phyloP scores from a whole-genome alignment of 73 alveolate genomes.

The Breviolum minutum region DNA sequence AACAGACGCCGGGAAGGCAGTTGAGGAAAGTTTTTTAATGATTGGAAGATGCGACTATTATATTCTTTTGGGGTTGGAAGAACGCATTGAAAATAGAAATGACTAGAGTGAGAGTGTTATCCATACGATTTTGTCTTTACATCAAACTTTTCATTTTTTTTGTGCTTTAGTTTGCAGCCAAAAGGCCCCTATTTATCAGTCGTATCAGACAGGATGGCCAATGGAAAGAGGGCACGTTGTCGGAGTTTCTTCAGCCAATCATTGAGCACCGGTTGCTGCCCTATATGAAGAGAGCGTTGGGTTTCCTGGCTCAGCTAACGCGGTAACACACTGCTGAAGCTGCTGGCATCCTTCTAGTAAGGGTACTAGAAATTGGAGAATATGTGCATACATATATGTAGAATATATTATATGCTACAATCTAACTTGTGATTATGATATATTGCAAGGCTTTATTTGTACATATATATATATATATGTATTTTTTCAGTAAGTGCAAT shows the following conservation, averaged over 20 bases:
- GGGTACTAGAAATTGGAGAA: too few species aligned
- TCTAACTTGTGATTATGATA: background rate
- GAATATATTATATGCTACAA: background rate
- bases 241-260: background rate
- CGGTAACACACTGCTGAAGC: background rate
- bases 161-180: background rate
- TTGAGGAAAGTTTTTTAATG: background rate
- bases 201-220: background rate
- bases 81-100: too few species aligned
- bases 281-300: slow-evolving; percentile 37
- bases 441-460: background rate
- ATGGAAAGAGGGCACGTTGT: background rate
- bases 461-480: background rate
- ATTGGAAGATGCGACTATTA: too few species aligned
- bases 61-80: too few species aligned
- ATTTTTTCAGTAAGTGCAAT: background rate
- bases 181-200: background rate
- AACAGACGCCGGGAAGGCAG: background rate
- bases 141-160: background rate
- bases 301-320: background rate
- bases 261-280: slow-evolving; percentile 72
- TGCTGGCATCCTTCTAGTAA: background rate
- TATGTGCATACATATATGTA: background rate
- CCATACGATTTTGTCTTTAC: background rate
- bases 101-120: too few species aligned